These are phyloP conservation scores for Candida hungchunana DNA, from an alignment of 805 yeast species.

Conservation along the genomic window DNA sequence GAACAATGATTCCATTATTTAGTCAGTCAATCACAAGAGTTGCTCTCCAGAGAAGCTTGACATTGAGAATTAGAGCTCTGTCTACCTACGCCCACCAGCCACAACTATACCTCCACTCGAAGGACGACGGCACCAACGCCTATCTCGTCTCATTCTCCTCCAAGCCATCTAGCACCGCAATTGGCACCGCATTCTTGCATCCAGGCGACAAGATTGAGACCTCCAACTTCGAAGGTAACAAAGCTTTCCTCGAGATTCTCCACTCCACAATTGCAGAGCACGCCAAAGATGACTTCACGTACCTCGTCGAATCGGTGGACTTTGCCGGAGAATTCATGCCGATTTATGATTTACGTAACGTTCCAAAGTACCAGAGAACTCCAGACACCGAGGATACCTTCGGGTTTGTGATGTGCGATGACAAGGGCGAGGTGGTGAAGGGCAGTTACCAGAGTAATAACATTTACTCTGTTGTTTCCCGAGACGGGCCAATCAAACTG, in stretches of 20 bases:
- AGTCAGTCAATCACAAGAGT: too few species aligned
- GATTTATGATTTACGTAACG: slow-evolving; percentile 62
- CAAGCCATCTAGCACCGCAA: slow-evolving; percentile 6
- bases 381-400: slow-evolving; percentile 69
- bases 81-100: slow-evolving; percentile 9
- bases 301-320: slow-evolving; percentile 50
- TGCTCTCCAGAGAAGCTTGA: too few species aligned
- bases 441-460: slow-evolving; percentile 53
- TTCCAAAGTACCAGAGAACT: slow-evolving; percentile 59
- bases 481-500: slow-evolving; percentile 44
- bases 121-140: not conserved
- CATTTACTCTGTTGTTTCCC: slow-evolving; percentile 49
- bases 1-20: too few species aligned
- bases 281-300: slow-evolving; percentile 45
- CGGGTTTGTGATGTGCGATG: slow-evolving; percentile 64
- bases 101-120: slow-evolving; percentile 16
- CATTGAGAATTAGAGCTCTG: too few species aligned
- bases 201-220: slow-evolving; percentile 1
- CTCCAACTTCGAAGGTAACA: slow-evolving; percentile 10
- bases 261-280: slow-evolving; percentile 15
- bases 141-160: slow-evolving; percentile 14
- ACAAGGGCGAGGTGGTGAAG: slow-evolving; percentile 48
- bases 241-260: slow-evolving; percentile 9
- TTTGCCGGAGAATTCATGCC: slow-evolving; percentile 58
- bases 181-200: slow-evolving; percentile 8